Evolutionary conservation across 2,329 filamentous ascomycete genomes (phyloP), one percentile per base, ranked within the genome.

Genomic region (Diaporthe citri): DNA sequence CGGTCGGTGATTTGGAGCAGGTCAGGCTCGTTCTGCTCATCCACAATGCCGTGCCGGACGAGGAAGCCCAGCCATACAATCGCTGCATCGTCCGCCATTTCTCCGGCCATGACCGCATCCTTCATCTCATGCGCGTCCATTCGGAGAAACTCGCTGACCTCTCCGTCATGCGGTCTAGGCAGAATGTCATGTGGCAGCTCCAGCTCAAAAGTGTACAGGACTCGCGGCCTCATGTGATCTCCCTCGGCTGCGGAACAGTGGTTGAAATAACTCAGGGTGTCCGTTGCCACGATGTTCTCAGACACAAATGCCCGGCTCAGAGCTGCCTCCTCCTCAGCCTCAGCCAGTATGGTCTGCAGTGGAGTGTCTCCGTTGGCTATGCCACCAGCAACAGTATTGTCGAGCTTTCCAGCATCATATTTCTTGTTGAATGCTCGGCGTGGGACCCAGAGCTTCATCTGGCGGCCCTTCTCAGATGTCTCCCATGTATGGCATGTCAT

Each of bases 41-140:
- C 43, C 46, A 67, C 43, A 67, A 67, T 51, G 46, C 25, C 20
- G 13, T 25, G 62, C 62, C 62, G 43, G 62, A 66, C 28, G 17
- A 66, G 62, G 41, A 66, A 66, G 62, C 46, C 62, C 22, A 66
- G 43, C 41, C 62, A 66, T n/a, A 66, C 28, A 12, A 51, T 66
- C 41, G 62, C 62, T 51, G 62, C 62, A 51, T 51, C 43, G 28
- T 51, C 62, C 62, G 62, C 17, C 25, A 66, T 66, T 66, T 66
- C 62, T 28, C 62, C 62, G 62, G 43, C 28, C 41, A 51, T n/a
- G 43, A 51, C 15, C 28, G 41, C 62, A 36, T 17, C 62, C 43
- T 17, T 34, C 22, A 51, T 15, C 62, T 66, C 43, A 43, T 51
- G 20, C 28, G 41, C 43, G 48, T 34, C 28, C 62, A 66, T 66